These are phyloP conservation scores for Leccinum subspadiceum DNA, from an alignment of 1,284 basidiomycete genomes.

Conservation along the genomic window DNA sequence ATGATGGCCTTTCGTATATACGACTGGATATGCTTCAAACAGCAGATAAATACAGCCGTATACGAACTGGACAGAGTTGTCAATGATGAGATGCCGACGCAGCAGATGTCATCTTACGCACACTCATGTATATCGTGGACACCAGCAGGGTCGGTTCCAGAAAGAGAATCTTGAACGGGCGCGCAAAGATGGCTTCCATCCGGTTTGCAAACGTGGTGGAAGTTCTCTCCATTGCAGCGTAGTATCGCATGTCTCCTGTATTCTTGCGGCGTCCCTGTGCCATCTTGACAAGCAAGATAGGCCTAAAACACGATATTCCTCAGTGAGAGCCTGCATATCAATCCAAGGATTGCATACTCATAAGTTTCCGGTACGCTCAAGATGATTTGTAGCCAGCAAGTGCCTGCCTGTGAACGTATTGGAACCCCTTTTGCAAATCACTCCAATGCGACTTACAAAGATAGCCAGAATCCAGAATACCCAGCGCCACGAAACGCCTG, in stretches of 20 bases:
- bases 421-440: not conserved
- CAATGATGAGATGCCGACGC: conserved; percentile 3
- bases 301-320: conserved; percentile 32
- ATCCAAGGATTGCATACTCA: conserved; percentile 33
- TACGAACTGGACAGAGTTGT: conserved; percentile 45
- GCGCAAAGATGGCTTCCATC: conserved; percentile 48
- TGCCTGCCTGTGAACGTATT: conserved; percentile 35
- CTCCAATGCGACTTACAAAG: conserved; percentile 48
- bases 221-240: conserved; percentile 49
- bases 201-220: conserved; percentile 40
- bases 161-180: conserved; percentile 68
- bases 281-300: conserved; percentile 52
- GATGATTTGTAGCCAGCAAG: conserved; percentile 50
- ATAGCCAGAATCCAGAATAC: conserved; percentile 70
- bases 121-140: conserved; percentile 66
- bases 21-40: conserved; percentile 60
- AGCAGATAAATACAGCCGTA: conserved; percentile 63
- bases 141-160: conserved; percentile 79
- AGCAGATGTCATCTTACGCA: conserved; percentile 36
- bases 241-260: conserved; percentile 67
- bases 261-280: conserved; percentile 43
- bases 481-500: conserved; percentile 66
- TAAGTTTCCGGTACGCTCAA: conserved; percentile 79
- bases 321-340: not conserved
- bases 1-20: conserved; percentile 51